Evolutionary conservation across 2,329 filamentous ascomycete genomes (phyloP), one percentile per base, ranked within the genome.

Genomic region (Fusarium phyllophilum): DNA sequence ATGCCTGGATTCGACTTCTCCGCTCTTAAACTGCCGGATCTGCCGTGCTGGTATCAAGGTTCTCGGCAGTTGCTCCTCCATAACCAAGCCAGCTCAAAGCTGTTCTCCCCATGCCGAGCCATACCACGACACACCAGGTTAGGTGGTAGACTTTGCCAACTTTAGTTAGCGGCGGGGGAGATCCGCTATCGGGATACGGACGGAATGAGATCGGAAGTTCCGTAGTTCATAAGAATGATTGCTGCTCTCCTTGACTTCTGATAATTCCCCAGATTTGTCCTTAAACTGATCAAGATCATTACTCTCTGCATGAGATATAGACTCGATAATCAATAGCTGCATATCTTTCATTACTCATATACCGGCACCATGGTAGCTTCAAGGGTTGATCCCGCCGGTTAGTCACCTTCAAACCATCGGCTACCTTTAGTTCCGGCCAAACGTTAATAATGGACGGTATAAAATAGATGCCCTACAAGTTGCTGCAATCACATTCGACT

Each of bases 321-420:
- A 29, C 1, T 1, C 3, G 5, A 2, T 15, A 22, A 29, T 17
- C 3, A 26, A 18, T 8, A 3, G 3, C 49, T 24, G 1, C 12
- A 10, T 18, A 26, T 20, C 4, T 22, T 36, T 12, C 3, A 3
- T 22, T 14, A 15, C 9, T 14, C 15, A 33, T 22, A 9, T 13
- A 31, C 6, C 1, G 11, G 9, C 20, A 18, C 26, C 18, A 65
- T 66, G 62, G 9, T 5, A 24, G 5, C 20, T n/a, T 24, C 10
- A 4, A 64, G 26, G 12, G 46, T 66, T n/a, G 62, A 66, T n/a
- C 60, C 62, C 4, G 60, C 39, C 14, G 60, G 62, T 66, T 12
- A 64, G 29, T 17, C 7, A 10, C 33, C 17, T 15, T 26, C 18
- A 24, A 22, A 14, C 12, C 17, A 33, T 13, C 22, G 2, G 3